Percentiles rank a stretch among this genome's conserved stretches.
Evolutionary conservation across 371 early-diverging fungal genomes (phyloP).

Genomic region (Mucor racemosus): DNA sequence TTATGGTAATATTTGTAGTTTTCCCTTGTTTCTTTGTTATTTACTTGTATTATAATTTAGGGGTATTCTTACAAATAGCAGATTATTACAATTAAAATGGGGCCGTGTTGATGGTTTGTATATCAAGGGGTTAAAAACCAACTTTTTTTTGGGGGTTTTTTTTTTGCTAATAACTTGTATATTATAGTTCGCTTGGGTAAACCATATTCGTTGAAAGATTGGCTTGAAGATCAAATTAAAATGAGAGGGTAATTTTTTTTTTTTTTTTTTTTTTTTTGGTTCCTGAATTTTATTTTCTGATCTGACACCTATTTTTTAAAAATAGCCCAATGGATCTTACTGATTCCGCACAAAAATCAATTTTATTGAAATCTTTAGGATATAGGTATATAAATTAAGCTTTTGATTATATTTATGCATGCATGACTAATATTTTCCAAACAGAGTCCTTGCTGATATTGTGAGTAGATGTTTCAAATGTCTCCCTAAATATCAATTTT

Average conservation of each 20-base stretch:
- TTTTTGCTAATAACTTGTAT: not conserved
- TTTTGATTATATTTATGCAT: not conserved
- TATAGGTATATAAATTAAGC: slow-evolving; percentile 45
- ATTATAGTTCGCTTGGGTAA: slow-evolving; percentile 77
- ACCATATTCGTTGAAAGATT: slow-evolving; percentile 74
- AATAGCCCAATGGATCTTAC: slow-evolving; percentile 40
- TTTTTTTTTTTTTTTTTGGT: not conserved
- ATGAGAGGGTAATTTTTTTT: slow-evolving; percentile 45
- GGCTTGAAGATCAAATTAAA: slow-evolving; percentile 64
- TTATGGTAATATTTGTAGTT: slow-evolving; percentile 48
- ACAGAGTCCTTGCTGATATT: slow-evolving; percentile 72
- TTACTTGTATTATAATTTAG: slow-evolving; percentile 12
- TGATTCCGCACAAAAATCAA: slow-evolving; percentile 36
- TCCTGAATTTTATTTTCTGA: not conserved
- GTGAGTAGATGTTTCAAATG: slow-evolving; percentile 38
- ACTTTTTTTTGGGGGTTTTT: no score
- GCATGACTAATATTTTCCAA: not conserved
- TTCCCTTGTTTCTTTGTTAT: not conserved
- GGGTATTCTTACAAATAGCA: slow-evolving; percentile 61
- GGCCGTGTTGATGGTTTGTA: slow-evolving; percentile 70
- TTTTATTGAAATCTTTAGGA: slow-evolving; percentile 59
- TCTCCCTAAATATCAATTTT: not conserved
- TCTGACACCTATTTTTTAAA: not conserved
- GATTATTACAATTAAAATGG: slow-evolving; percentile 75
- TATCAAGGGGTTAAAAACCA: not conserved